phyloP scores from a whole-genome alignment of 495 filamentous ascomycete species.

The Annulohypoxylon nitens region DNA sequence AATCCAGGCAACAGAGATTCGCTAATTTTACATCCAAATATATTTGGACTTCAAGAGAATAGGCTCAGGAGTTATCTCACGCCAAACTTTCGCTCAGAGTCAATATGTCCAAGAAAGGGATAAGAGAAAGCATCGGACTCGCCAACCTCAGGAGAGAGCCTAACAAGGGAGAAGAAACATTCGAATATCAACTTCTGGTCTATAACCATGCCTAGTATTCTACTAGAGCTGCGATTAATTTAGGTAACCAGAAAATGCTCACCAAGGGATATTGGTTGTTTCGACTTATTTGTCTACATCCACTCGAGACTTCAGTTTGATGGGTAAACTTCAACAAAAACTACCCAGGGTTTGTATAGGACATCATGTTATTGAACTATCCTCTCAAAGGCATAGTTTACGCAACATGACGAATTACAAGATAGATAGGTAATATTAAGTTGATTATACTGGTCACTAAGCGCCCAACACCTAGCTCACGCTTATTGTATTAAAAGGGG shows the following conservation, averaged over 20 bases:
- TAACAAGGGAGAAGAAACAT: conserved; percentile 4
- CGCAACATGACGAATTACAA: not conserved
- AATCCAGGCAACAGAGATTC: not conserved
- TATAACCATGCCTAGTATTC: not conserved
- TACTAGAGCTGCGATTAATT: too few relatives aligned
- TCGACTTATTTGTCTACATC: not conserved
- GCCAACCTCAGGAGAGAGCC: not conserved
- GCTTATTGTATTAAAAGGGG: not conserved
- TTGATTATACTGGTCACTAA: not conserved
- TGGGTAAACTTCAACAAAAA: not conserved
- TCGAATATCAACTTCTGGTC: not conserved
- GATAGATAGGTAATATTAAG: not conserved
- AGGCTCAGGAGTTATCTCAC: not conserved
- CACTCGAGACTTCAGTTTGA: not conserved
- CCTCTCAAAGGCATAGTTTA: not conserved
- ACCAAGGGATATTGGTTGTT: not conserved
- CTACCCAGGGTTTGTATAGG: not conserved
- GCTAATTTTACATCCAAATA: not conserved
- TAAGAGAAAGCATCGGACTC: not conserved
- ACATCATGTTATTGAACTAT: not conserved
- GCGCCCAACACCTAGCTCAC: not conserved
- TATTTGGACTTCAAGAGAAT: not conserved
- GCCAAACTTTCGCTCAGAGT: not conserved
- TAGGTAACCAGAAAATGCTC: not conserved
- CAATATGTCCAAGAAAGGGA: not conserved